Base-by-base conservation (phyloP, 345 rosid species). In the Aegle marmelos region DNA sequence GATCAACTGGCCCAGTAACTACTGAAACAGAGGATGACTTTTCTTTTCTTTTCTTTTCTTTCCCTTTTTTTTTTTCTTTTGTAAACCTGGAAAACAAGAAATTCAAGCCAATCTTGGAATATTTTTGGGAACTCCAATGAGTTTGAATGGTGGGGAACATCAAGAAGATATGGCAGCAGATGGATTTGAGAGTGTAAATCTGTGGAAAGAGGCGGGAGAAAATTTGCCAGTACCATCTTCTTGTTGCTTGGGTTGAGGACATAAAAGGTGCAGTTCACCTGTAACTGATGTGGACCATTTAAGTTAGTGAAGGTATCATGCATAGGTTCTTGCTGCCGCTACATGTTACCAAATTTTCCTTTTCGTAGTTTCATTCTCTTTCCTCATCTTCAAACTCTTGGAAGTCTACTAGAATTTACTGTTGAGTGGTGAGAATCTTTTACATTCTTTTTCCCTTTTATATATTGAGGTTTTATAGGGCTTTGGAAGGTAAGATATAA, bases 1-100 rank as follows among this genome's bases (percentile, higher is more conserved):
- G 81, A 85, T 91, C 80, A 91, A 91, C 76, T 95, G 98, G 98
- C 95, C 98, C 14, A 88, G 92, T 82, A 93, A 85, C 87, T 95
- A 93, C 85, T 95, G 86, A 93, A 82, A 81, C 78, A 79, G 76
- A 76, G 79, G 78, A 76, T 66, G 59, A 76, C 36, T 71, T 85
- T 68, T 78, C 27, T 13, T 77, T 82, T 82, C 83, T 75, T 25
- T 71, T 85, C 69, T 78, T 9, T n/a, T 77, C 82, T 84, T 85
- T 75, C 7, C 37, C 7, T 36, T 6, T 34, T 6, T 36, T 71
- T 84, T 68, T 78, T 9, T n/a, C 75, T 83, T 84, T 85, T 75
- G 78, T 74, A 78, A 76, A 82, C 80, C 76, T 48, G 72, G 70
- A 75, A 81, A 85, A 67, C 77, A 74, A 86, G 78, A 79, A 48